These are phyloP conservation scores for Zygosaccharomyces rouxii DNA, from an alignment of 805 yeast genomes.

Conservation along the genomic window DNA sequence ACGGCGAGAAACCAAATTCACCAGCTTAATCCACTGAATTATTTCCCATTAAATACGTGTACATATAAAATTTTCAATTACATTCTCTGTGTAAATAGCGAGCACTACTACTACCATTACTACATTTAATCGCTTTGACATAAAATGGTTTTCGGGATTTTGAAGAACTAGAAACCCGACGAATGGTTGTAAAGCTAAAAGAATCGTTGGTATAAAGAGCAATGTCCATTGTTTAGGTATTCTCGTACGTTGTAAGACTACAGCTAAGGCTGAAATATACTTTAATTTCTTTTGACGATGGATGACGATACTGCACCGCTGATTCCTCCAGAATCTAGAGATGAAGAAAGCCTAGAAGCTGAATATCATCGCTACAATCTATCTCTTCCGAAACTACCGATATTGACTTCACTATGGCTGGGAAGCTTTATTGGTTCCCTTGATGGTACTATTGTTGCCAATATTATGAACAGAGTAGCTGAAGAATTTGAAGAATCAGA, in stretches of 20 bases:
- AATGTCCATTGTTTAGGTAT: too few species aligned
- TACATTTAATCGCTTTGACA: not conserved
- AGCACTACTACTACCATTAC: not conserved
- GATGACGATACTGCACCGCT: slow-evolving; percentile 21
- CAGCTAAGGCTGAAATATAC: too few species aligned
- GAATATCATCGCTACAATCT: slow-evolving; percentile 28
- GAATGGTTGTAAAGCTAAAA: too few species aligned
- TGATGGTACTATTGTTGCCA: slow-evolving; percentile 46
- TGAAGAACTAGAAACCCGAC: too few species aligned
- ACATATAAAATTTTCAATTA: slow-evolving; percentile 1
- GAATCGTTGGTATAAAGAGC: too few species aligned
- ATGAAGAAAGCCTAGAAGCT: slow-evolving; percentile 20
- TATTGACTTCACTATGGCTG: slow-evolving; percentile 40
- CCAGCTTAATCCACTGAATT: not conserved
- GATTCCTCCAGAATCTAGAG: slow-evolving; percentile 7
- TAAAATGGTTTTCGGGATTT: not conserved
- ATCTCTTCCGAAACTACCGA: slow-evolving; percentile 29
- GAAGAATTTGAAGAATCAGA: slow-evolving; percentile 47
- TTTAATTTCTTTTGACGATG: not conserved
- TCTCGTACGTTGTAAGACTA: too few species aligned
- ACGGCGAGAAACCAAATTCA: slow-evolving; percentile 1
- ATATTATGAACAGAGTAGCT: slow-evolving; percentile 45
- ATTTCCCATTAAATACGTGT: not conserved
- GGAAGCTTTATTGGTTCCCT: slow-evolving; percentile 46
- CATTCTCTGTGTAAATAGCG: not conserved